Evolutionary conservation across 768 basidiomycete species (phyloP).

Genomic region (Candolleomyces eurysporus): DNA sequence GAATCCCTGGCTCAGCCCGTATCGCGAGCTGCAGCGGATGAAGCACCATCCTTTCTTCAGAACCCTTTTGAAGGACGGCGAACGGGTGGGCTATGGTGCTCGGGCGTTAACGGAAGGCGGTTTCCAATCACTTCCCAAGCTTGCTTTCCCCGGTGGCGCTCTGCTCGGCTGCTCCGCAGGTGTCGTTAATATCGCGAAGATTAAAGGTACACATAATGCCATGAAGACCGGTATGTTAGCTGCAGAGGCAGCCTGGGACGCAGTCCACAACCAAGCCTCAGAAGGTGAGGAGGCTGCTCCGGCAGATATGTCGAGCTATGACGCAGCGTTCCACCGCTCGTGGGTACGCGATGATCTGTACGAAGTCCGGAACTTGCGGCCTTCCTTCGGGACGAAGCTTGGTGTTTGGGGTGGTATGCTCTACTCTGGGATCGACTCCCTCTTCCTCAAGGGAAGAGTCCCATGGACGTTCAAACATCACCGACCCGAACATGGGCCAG

Average conservation of each 20-base stretch:
- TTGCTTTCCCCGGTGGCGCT: conserved; percentile 91
- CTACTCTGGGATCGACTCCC: conserved; percentile 86
- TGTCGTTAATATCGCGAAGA: conserved; percentile 95
- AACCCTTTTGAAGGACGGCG: conserved; percentile 66
- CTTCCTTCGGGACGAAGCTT: conserved; percentile 77
- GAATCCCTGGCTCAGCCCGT: conserved; percentile 91
- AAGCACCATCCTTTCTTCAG: conserved; percentile 96
- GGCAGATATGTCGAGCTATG: conserved; percentile 73
- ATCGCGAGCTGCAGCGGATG: conserved; percentile 90
- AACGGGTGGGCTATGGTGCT: conserved; percentile 87
- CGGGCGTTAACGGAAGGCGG: conserved; percentile 93
- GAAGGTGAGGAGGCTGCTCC: conserved; percentile 18
- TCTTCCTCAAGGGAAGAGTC: conserved; percentile 79
- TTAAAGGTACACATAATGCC: conserved; percentile 97
- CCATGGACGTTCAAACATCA: conserved; percentile 91
- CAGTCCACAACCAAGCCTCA: conserved; percentile 35
- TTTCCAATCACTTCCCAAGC: conserved; percentile 81
- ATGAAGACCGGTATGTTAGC: conserved; percentile 99
- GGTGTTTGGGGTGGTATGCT: conserved; percentile 85
- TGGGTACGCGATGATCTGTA: conserved; percentile 87
- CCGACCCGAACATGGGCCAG: conserved; percentile 25
- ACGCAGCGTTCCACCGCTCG: conserved; percentile 62
- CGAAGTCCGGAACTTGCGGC: conserved; percentile 89
- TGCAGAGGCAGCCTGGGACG: conserved; percentile 80
- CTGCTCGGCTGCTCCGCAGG: conserved; percentile 94